phyloP scores from a whole-genome alignment of 768 basidiomycete species.

The Auriscalpium vulgare region DNA sequence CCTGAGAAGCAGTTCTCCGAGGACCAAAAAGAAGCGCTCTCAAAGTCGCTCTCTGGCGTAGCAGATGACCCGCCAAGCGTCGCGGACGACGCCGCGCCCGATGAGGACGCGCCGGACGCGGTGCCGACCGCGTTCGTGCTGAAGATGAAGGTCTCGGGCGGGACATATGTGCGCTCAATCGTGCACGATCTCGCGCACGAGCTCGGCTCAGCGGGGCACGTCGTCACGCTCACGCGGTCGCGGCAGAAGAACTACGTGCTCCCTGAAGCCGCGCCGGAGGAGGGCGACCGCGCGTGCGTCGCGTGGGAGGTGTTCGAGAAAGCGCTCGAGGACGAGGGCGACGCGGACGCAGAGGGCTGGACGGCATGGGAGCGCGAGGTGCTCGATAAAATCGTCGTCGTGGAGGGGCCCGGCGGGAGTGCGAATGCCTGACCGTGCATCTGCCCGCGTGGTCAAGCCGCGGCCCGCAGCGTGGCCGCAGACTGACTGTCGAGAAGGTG shows the following conservation, averaged over 20 bases:
- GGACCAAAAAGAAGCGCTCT: conserved; percentile 64
- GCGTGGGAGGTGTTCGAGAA: conserved; percentile 69
- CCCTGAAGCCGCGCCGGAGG: conserved; percentile 26
- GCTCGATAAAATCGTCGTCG: conserved; percentile 54
- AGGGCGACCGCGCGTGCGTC: conserved; percentile 52
- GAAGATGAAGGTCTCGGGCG: conserved; percentile 89
- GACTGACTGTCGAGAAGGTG: not conserved
- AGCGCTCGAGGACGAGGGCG: conserved; percentile 45
- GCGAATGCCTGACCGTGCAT: not conserved
- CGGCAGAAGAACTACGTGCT: conserved; percentile 78
- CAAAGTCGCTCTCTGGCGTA: conserved; percentile 49
- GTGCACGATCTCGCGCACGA: conserved; percentile 87
- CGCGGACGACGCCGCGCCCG: conserved; percentile 24
- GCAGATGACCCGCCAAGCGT: conserved; percentile 29
- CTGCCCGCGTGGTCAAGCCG: not conserved
- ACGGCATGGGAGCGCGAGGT: conserved; percentile 79
- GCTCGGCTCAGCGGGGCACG: conserved; percentile 84
- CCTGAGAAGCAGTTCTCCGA: conserved; percentile 63
- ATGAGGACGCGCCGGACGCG: conserved; percentile 22
- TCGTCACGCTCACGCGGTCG: conserved; percentile 84
- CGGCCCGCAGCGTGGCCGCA: not conserved
- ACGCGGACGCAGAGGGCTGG: conserved; percentile 61
- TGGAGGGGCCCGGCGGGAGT: conserved; percentile 25
- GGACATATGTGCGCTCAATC: conserved; percentile 94
- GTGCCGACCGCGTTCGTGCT: conserved; percentile 76